Conservation (phyloP, 2,329 filamentous ascomycete species). For the Nigrospora sphaerica region DNA sequence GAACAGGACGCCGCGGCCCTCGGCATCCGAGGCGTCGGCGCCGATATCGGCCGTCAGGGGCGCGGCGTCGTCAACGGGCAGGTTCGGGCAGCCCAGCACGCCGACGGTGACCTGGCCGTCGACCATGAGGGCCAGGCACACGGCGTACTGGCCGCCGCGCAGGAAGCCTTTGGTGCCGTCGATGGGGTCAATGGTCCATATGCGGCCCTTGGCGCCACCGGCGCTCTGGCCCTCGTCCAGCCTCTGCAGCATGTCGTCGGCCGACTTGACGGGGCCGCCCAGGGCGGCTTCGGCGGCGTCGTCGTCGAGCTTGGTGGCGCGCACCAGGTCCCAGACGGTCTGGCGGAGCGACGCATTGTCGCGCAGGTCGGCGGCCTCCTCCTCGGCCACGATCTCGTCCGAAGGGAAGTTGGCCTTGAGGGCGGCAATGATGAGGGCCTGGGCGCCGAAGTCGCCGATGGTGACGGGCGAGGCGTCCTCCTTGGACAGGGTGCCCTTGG, state of each 20-base stretch:
- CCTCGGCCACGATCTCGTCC: conserved; percentile 90
- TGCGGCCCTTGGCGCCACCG: conserved; percentile 66
- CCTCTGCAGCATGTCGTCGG: conserved; percentile 59
- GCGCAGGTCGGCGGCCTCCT: conserved; percentile 78
- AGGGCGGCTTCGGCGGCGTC: conserved; percentile 57
- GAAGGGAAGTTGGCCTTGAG: conserved; percentile 83
- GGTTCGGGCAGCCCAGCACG: conserved; percentile 90
- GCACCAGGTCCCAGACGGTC: conserved; percentile 80
- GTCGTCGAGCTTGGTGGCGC: conserved; percentile 63
- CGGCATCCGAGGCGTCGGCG: conserved; percentile 63
- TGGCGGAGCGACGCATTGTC: conserved; percentile 61
- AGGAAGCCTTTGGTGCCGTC: conserved; percentile 98
- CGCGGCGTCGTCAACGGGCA: conserved; percentile 76
- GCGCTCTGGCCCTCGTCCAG: conserved; percentile 63
- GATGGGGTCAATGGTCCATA: conserved; percentile 97
- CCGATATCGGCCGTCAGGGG: conserved; percentile 67
- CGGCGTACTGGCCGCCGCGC: conserved; percentile 91
- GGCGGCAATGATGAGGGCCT: conserved; percentile 90
- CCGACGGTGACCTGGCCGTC: conserved; percentile 92
- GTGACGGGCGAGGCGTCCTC: conserved; percentile 95
- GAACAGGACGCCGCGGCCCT: conserved; percentile 81
- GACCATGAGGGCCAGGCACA: conserved; percentile 85
- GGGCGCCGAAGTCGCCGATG: conserved; percentile 95
- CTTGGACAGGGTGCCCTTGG: conserved; percentile 91
- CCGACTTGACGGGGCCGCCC: conserved; percentile 60